Percentiles rank a stretch among this genome's conserved stretches.
These are phyloP conservation scores for Mycena vitilis DNA, from an alignment of 768 basidiomycete species.

Conservation along the genomic window DNA sequence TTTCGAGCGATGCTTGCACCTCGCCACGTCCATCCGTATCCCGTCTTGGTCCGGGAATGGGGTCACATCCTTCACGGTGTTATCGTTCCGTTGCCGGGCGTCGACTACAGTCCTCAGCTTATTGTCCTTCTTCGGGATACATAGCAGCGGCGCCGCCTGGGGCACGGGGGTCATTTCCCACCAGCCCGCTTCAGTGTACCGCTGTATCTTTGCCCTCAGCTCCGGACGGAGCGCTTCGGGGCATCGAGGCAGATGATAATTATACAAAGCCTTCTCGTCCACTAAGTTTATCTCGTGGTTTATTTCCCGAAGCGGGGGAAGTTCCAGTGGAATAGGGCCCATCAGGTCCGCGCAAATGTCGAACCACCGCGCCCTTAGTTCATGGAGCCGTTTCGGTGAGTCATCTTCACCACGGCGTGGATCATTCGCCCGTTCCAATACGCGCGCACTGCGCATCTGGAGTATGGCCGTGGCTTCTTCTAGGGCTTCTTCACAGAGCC, in stretches of 20 bases:
- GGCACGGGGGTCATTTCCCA: no score
- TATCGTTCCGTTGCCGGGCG: slow-evolving; percentile 50
- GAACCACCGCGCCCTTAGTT: slow-evolving; percentile 18
- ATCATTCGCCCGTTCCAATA: neutral
- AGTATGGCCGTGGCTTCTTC: no score
- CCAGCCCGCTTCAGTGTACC: no score
- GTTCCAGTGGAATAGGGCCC: slow-evolving; percentile 21
- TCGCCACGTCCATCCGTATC: no score
- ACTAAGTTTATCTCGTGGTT: slow-evolving; percentile 48
- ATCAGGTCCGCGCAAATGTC: slow-evolving; percentile 31
- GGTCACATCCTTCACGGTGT: slow-evolving; percentile 54
- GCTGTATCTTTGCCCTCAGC: no score
- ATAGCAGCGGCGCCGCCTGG: slow-evolving; percentile 41
- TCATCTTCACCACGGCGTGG: no score
- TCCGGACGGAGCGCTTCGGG: no score
- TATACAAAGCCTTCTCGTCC: slow-evolving; percentile 38
- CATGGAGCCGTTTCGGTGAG: no score
- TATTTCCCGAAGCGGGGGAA: slow-evolving; percentile 45
- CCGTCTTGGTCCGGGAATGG: no score
- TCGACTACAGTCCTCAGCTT: slow-evolving; percentile 50
- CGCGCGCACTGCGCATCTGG: no score
- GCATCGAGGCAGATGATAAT: slow-evolving; percentile 35
- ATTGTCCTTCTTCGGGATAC: slow-evolving; percentile 42
- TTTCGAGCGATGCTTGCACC: no score
- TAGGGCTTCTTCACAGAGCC: no score